phyloP scores from a whole-genome alignment of 768 basidiomycete species.

The Hygrocybe coccinea region DNA sequence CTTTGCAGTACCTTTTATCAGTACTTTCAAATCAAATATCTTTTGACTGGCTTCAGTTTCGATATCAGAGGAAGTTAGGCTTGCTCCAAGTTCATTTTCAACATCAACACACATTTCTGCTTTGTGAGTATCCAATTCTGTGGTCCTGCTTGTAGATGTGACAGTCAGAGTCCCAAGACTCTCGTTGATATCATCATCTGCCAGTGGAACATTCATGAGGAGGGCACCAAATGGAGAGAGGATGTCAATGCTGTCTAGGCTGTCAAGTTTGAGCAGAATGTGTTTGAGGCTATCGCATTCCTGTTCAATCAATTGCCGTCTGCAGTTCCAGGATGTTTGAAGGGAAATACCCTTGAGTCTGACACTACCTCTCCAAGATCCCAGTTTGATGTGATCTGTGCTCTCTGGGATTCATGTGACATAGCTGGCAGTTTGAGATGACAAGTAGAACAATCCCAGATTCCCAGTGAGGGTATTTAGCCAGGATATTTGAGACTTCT shows the following conservation, averaged over 20 bases:
- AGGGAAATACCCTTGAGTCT: slow-evolving; percentile 21
- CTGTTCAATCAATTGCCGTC: slow-evolving; percentile 16
- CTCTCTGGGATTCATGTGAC: slow-evolving; percentile 16
- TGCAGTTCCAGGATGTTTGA: slow-evolving; percentile 27
- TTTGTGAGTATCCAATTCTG: no score
- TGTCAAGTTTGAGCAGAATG: not conserved
- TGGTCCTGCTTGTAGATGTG: no score
- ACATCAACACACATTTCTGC: no score
- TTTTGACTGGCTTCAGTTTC: not conserved
- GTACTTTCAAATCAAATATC: slow-evolving; percentile 2
- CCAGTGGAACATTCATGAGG: slow-evolving; percentile 26
- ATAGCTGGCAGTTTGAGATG: slow-evolving; percentile 29
- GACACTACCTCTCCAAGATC: slow-evolving; percentile 31
- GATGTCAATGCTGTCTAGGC: slow-evolving; percentile 5
- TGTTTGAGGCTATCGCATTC: slow-evolving; percentile 6
- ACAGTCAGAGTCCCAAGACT: slow-evolving; percentile 13
- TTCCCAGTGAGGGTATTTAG: slow-evolving; percentile 36
- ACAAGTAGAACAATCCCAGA: slow-evolving; percentile 35
- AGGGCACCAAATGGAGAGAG: slow-evolving; percentile 14
- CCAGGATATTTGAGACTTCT: slow-evolving; percentile 33
- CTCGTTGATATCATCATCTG: slow-evolving; percentile 21
- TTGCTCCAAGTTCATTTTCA: no score
- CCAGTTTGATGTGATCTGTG: slow-evolving; percentile 34
- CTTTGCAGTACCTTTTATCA: not conserved
- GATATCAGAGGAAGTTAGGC: no score